Conservation (phyloP, 2,329 filamentous ascomycete species). For the Penicillium sclerotigenum region DNA sequence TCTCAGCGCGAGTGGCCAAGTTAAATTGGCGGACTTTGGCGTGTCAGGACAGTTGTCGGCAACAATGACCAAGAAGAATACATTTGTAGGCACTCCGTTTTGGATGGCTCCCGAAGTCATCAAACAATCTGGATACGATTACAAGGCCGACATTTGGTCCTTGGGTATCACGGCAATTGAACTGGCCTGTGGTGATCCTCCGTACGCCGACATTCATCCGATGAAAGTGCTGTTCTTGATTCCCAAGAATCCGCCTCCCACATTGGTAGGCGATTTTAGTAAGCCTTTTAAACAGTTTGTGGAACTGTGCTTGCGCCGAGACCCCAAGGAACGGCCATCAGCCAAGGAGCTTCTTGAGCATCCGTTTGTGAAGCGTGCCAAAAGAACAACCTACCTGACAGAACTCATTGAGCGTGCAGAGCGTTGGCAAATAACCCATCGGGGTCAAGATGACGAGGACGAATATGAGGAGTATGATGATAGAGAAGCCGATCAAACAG, state of each 20-base stretch:
- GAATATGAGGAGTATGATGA: slow-evolving; percentile 61
- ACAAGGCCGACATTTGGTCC: slow-evolving; percentile 98
- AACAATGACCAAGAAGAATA: slow-evolving; percentile 99
- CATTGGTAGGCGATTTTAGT: slow-evolving; percentile 75
- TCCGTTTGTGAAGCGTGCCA: slow-evolving; percentile 84
- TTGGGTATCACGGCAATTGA: slow-evolving; percentile 92
- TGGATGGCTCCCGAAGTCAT: slow-evolving; percentile 99
- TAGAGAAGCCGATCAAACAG: slow-evolving; percentile 42
- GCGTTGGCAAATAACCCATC: slow-evolving; percentile 72
- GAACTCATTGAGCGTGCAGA: slow-evolving; percentile 90
- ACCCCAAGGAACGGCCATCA: slow-evolving; percentile 82
- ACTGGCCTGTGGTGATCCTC: slow-evolving; percentile 85
- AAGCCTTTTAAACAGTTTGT: slow-evolving; percentile 82
- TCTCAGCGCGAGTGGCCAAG: slow-evolving; percentile 83
- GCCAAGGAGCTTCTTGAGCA: slow-evolving; percentile 85
- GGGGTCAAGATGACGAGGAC: slow-evolving; percentile 64
- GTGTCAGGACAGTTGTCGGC: slow-evolving; percentile 94
- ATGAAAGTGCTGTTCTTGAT: slow-evolving; percentile 98
- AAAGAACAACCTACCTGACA: slow-evolving; percentile 93
- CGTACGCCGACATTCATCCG: slow-evolving; percentile 93
- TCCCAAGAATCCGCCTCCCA: slow-evolving; percentile 85
- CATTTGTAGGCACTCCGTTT: slow-evolving; percentile 95
- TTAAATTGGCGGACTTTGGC: slow-evolving; percentile 95
- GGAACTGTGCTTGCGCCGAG: slow-evolving; percentile 78
- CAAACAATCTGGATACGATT: slow-evolving; percentile 95